These are phyloP conservation scores for Climacium dendroides DNA, from an alignment of 225 moss, liverwort and hornwort genomes.

Conservation along the genomic window DNA sequence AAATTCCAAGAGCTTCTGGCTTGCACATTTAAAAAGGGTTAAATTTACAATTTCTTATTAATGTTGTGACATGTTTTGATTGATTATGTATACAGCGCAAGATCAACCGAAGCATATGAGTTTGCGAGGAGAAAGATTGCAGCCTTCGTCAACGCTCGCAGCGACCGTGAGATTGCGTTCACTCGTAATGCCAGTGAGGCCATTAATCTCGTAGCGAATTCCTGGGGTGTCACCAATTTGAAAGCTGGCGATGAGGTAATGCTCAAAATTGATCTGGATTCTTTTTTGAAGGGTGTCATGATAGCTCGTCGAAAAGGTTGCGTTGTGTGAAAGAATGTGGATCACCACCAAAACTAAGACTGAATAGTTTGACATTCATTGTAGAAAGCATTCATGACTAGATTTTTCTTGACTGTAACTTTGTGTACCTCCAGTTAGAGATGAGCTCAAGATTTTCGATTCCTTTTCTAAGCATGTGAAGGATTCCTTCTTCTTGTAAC, in stretches of 20 bases:
- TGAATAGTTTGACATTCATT: background rate
- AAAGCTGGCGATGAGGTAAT: conserved; percentile 79
- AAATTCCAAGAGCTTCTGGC: background rate
- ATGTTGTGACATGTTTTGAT: background rate
- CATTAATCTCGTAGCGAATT: conserved; percentile 75
- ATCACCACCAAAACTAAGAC: background rate
- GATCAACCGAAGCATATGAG: conserved; percentile 74
- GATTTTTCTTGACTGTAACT: background rate
- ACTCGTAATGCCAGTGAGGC: conserved; percentile 84
- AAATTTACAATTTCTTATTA: too few relatives aligned
- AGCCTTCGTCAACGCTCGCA: conserved; percentile 59
- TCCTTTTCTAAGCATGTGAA: background rate
- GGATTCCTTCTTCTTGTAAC: background rate
- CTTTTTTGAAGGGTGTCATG: too few relatives aligned
- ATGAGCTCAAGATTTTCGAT: background rate
- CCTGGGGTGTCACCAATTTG: conserved; percentile 59
- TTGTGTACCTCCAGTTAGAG: background rate
- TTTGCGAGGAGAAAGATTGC: conserved; percentile 58
- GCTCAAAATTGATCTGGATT: background rate
- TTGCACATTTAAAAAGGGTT: background rate
- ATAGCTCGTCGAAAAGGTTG: too few relatives aligned
- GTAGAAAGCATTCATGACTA: background rate
- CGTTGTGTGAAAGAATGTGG: background rate
- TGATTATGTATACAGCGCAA: conserved; percentile 30
- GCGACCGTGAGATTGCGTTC: conserved; percentile 61